Evolutionary conservation across 1,284 basidiomycete species (phyloP), one percentile per base, ranked within the genome.

Genomic region (Trichosporon inkin): DNA sequence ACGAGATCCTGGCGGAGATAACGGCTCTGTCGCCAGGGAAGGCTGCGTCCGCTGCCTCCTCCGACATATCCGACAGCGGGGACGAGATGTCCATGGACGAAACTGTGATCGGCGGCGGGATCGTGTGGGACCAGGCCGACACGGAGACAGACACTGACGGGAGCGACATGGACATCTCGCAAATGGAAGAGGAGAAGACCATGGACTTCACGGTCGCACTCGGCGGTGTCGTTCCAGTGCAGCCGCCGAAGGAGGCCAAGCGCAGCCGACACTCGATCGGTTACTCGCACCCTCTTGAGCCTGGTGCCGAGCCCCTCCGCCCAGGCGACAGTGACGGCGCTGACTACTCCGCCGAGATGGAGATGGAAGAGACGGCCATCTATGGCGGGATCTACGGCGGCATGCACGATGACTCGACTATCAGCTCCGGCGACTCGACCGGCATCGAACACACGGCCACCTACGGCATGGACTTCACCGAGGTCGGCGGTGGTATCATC

Each of bases 141-240:
- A 58, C 47, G 62, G 62, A 63, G 3, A 61, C 63, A 53, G 60
- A 63, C 19, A 24, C 57, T 1, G 62, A 57, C 24, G 56, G 62
- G 10, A 57, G 49, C 55, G 55, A 64, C 35, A 61, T 62, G 44
- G 70, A 71, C 52, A 62, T 62, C n/a, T 53, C 52, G 14, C 44
- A 49, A 6, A n/a, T 22, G 14, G 44, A 49, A 22, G 76, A 79
- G 54, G 77, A 78, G 55, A 70, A 74, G 59, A 78, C 77, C 0
- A 78, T 80, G 74, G 78, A 80, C 60, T 80, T 79, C 60, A 80
- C 78, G 0, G 71, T 79, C 39, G 76, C 76, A 4, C 68, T 78
- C 10, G 78, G 78, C 3, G 75, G 77, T 2, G 56, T 74, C n/a
- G 66, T 80, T 35, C 78, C 78, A 0, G 57, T 61, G 24, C 58